These are phyloP conservation scores for Albizia julibrissin DNA, from an alignment of 306 rosid genomes.

Conservation along the genomic window DNA sequence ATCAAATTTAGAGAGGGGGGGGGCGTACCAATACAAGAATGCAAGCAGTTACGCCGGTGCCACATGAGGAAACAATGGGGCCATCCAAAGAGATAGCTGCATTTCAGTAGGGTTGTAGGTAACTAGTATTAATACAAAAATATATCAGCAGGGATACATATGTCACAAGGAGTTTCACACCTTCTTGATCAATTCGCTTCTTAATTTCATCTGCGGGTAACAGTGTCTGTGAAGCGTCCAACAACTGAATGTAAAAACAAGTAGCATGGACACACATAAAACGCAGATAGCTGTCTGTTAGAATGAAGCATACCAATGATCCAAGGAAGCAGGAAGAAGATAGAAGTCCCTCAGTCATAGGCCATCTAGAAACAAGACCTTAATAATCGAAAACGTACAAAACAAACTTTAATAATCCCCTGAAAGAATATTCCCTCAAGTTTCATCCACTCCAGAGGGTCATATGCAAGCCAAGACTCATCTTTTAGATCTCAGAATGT, in stretches of 20 bases:
- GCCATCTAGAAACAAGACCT: background rate
- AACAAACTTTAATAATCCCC: background rate
- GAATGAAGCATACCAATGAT: background rate
- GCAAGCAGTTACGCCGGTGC: conserved; percentile 94
- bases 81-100: conserved; percentile 80
- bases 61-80: conserved; percentile 77
- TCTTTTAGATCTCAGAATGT: background rate
- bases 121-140: background rate
- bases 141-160: background rate
- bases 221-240: conserved; percentile 73
- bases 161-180: conserved; percentile 31
- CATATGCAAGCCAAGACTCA: background rate
- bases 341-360: background rate
- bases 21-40: conserved; percentile 79
- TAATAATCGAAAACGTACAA: background rate
- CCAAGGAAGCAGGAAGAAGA: background rate
- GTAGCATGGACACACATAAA: background rate
- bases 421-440: background rate
- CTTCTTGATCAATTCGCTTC: conserved; percentile 68
- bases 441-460: background rate
- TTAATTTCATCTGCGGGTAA: conserved; percentile 71
- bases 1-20: conserved; percentile 26
- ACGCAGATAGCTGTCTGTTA: background rate
- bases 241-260: conserved; percentile 52
- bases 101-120: conserved; percentile 6